A percentile compares a stretch with the other conserved stretches of the same genome.
phyloP scores from a whole-genome alignment of 352 stramenopile genomes.

The Phytophthora multivora region DNA sequence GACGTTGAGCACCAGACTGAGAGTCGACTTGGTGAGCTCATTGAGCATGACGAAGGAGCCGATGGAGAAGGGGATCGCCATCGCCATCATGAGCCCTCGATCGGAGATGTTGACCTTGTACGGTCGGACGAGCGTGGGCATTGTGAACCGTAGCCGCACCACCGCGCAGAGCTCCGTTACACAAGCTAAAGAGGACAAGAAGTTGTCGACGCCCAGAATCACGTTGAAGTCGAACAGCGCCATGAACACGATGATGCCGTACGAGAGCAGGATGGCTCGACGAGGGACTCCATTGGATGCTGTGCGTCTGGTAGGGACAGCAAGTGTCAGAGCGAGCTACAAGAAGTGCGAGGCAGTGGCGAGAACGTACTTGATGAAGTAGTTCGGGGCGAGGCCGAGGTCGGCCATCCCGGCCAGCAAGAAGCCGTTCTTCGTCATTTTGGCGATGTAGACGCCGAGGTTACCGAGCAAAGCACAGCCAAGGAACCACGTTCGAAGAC shows the following conservation, averaged over 20 bases:
- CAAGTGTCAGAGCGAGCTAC: slow-evolving; percentile 21
- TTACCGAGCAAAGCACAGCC: slow-evolving; percentile 90
- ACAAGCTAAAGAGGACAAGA: slow-evolving; percentile 90
- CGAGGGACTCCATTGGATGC: slow-evolving; percentile 59
- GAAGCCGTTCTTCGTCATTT: slow-evolving; percentile 95
- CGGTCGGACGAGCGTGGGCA: slow-evolving; percentile 71
- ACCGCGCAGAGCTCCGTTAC: slow-evolving; percentile 93
- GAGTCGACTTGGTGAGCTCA: slow-evolving; percentile 63
- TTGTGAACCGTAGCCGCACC: slow-evolving; percentile 85
- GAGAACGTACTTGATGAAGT: slow-evolving; percentile 81
- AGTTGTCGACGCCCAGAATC: slow-evolving; percentile 93
- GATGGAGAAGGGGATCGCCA: slow-evolving; percentile 64
- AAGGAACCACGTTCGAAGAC: slow-evolving; percentile 91
- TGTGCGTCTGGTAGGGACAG: slow-evolving; percentile 42
- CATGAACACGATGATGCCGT: slow-evolving; percentile 88
- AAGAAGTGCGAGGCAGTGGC: background rate
- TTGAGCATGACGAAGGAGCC: slow-evolving; percentile 69
- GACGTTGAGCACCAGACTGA: slow-evolving; percentile 59
- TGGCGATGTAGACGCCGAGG: slow-evolving; percentile 94
- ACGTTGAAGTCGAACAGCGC: slow-evolving; percentile 88
- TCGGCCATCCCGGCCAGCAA: slow-evolving; percentile 89
- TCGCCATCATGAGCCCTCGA: slow-evolving; percentile 40
- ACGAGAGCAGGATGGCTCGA: slow-evolving; percentile 85
- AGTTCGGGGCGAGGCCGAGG: slow-evolving; percentile 84
- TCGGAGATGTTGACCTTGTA: slow-evolving; percentile 80